Conservation (phyloP, 1,284 basidiomycete species). For the Tilletia indica region DNA sequence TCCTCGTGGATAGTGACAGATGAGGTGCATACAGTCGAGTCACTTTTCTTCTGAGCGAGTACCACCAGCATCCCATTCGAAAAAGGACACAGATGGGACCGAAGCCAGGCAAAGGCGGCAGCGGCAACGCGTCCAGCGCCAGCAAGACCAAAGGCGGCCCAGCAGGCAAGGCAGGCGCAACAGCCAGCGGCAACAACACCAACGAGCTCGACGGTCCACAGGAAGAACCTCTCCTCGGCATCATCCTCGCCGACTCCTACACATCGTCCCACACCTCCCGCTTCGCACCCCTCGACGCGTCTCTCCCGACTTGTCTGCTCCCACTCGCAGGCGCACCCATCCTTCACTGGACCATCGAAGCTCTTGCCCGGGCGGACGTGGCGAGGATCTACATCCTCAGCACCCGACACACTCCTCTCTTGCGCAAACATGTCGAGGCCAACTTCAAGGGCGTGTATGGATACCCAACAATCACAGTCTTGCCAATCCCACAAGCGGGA, state of each 20-base stretch:
- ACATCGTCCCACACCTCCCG: constrained; percentile 91
- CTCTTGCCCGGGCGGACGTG: constrained; percentile 83
- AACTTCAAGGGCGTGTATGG: constrained; percentile 70
- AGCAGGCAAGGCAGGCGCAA: not conserved
- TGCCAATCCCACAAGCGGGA: constrained; percentile 81
- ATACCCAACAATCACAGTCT: constrained; percentile 66
- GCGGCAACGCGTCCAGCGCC: not conserved
- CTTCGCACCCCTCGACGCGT: constrained; percentile 76
- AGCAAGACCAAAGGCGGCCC: not conserved
- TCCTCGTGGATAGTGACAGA: not conserved
- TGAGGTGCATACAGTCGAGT: not conserved
- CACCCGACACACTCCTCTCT: constrained; percentile 25
- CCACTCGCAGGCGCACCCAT: constrained; percentile 91
- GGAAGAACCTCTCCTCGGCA: constrained; percentile 69
- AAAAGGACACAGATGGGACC: not conserved
- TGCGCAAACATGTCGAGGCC: constrained; percentile 70
- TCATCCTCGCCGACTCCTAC: constrained; percentile 91
- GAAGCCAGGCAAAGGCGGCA: constrained; percentile 1
- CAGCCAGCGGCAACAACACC: not conserved
- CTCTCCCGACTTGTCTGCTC: constrained; percentile 66
- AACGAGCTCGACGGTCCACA: constrained; percentile 44
- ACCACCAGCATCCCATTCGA: too few relatives aligned
- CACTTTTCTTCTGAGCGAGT: too few relatives aligned
- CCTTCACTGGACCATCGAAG: constrained; percentile 93
- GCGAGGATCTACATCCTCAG: constrained; percentile 87